Evolutionary conservation across 2,329 filamentous ascomycete genomes (phyloP).

Genomic region (Botryosphaeria dothidea): DNA sequence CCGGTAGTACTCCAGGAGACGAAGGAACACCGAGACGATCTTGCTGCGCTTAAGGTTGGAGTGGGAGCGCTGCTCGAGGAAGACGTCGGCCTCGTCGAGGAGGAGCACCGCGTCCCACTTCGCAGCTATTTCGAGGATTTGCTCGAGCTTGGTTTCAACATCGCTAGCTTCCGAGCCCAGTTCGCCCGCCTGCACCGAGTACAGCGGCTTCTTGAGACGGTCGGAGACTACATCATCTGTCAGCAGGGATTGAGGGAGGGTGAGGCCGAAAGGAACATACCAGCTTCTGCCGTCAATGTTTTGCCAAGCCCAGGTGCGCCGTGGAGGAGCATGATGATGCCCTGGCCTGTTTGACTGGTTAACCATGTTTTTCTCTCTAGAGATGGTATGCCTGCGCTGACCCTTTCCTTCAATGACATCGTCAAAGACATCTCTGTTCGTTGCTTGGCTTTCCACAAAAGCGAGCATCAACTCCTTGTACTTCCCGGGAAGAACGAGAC

Average conservation of each 20-base stretch:
- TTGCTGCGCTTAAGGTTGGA: constrained; percentile 53
- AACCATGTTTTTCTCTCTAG: not conserved
- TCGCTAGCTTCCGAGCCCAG: constrained; percentile 47
- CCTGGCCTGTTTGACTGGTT: not conserved
- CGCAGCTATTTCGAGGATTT: constrained; percentile 50
- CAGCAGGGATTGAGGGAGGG: not conserved
- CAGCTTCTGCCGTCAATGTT: constrained; percentile 14
- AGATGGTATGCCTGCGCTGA: not conserved
- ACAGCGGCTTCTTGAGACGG: constrained; percentile 44
- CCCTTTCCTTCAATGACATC: constrained; percentile 38
- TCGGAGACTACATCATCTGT: constrained; percentile 29
- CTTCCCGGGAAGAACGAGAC: constrained; percentile 31
- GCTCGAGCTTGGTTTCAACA: constrained; percentile 50
- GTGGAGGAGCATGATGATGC: constrained; percentile 17
- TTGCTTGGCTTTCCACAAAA: constrained; percentile 28
- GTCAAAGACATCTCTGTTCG: constrained; percentile 25
- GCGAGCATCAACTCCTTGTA: constrained; percentile 32
- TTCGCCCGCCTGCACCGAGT: constrained; percentile 50
- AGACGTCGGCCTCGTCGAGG: constrained; percentile 57
- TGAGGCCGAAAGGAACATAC: not conserved
- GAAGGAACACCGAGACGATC: constrained; percentile 29
- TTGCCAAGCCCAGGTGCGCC: constrained; percentile 14
- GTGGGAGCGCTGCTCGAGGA: constrained; percentile 50
- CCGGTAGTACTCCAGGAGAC: constrained; percentile 17
- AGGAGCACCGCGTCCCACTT: constrained; percentile 56